These are phyloP conservation scores for Kodamaea jinghongensis DNA, from an alignment of 805 yeast species.

Conservation along the genomic window DNA sequence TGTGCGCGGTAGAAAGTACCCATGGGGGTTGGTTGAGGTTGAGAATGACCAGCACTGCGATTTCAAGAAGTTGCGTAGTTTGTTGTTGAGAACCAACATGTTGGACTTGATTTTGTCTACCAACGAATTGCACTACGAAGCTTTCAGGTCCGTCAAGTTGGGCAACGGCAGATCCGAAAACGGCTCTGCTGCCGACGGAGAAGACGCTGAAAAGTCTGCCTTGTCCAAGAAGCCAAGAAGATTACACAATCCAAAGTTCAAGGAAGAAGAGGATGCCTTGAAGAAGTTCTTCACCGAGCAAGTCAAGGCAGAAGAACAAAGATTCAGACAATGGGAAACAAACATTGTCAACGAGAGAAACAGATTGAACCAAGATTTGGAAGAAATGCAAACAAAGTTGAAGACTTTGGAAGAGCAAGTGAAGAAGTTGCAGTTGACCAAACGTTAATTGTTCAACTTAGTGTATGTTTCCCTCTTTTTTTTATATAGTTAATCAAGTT, in stretches of 20 bases:
- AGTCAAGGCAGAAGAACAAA: conserved; percentile 90
- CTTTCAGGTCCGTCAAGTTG: conserved; percentile 70
- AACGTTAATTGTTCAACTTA: conserved; percentile 22
- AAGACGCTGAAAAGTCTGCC: conserved; percentile 22
- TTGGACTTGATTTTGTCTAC: conserved; percentile 79
- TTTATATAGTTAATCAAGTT: background rate
- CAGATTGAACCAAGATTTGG: conserved; percentile 89
- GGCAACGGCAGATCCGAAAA: conserved; percentile 33
- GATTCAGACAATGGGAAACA: conserved; percentile 98
- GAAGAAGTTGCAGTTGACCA: conserved; percentile 48
- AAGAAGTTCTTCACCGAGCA: conserved; percentile 96
- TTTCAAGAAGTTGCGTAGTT: conserved; percentile 74
- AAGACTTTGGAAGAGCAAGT: conserved; percentile 75
- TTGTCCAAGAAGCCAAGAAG: conserved; percentile 50
- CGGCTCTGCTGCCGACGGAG: conserved; percentile 16
- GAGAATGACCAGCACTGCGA: conserved; percentile 86
- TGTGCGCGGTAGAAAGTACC: conserved; percentile 79
- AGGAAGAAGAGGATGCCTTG: conserved; percentile 93
- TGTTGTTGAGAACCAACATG: conserved; percentile 78
- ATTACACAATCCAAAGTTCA: conserved; percentile 80
- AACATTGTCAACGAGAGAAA: conserved; percentile 94
- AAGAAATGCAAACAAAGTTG: conserved; percentile 77
- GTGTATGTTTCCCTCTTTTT: background rate
- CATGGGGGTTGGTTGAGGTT: conserved; percentile 89
- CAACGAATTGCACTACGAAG: conserved; percentile 76